A percentile compares a stretch with the other conserved stretches of the same genome.
These are phyloP conservation scores for Puccinellia tenuiflora DNA, from an alignment of 176 grass and related monocot species.

Conservation along the genomic window DNA sequence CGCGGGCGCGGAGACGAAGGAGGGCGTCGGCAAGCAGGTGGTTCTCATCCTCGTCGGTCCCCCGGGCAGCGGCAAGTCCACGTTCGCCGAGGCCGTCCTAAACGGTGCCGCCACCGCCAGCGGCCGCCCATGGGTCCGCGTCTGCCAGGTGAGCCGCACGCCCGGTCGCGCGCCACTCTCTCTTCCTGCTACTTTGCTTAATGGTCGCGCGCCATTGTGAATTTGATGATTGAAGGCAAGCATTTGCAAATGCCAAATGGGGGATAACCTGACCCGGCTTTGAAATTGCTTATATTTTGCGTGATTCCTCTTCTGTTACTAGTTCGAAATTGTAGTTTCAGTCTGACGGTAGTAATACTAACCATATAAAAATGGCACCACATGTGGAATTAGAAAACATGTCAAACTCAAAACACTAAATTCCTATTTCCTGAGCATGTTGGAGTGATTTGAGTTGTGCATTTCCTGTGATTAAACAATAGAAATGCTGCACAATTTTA, in stretches of 20 bases:
- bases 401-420: background rate
- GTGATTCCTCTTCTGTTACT: background rate
- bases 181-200: background rate
- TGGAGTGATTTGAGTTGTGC: background rate
- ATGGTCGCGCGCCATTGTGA: background rate
- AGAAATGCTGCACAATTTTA: background rate
- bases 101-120: constrained; percentile 22
- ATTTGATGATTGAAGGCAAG: background rate
- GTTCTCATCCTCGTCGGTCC: constrained; percentile 58
- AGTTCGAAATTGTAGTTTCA: background rate
- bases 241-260: background rate
- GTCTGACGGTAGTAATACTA: background rate
- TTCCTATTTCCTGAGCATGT: background rate
- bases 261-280: background rate
- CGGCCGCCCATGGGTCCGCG: constrained; percentile 51
- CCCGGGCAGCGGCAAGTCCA: constrained; percentile 84
- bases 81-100: constrained; percentile 70
- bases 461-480: background rate
- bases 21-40: constrained; percentile 15
- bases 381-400: background rate
- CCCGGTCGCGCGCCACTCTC: background rate
- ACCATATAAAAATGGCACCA: background rate
- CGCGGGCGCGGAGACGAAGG: background rate
- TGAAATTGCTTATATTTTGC: background rate
- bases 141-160: constrained; percentile 61